Base-by-base conservation (phyloP, 306 rosid species). In the Dicorynia guianensis region DNA sequence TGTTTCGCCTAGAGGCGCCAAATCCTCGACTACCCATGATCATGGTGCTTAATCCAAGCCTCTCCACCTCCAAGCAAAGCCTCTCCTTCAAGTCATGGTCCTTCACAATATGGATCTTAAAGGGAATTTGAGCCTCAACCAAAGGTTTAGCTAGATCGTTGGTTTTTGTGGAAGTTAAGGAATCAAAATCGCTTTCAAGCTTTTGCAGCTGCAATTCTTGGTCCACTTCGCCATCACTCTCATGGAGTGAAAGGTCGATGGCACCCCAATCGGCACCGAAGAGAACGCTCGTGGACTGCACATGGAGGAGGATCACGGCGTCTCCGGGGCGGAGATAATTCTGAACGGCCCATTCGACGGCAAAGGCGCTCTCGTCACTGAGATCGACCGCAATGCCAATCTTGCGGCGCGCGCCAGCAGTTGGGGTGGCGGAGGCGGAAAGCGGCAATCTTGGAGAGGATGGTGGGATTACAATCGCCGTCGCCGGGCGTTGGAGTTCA, bases 181-280 rank as follows among this genome's bases (percentile, higher is more conserved):
- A 80, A 71, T 90, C 97, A 85, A 89, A 86, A 14, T 95, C 96
- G 36, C 87, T 90, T 64, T 92, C 97, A 7, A 82, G 64, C 70
- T 85, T 89, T 12, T 44, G 80, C 83, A 80, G 89, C 58, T 90
- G 85, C 56, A 81, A 89, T 76, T 83, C 88, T 5, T 44, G 3
- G 10, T 58, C 34, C 18, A 35, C 59, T 40, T 55, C 61, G 11
- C 39, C 68, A 8, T 11, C 61, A 39, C 39, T 33, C 3, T 39
- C 50, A 64, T 36, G 80, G 4, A 43, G 30, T 1, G 30, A 25
- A 25, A 1, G 19, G 6, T 85, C 84, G 11, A 80, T 77, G 68
- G 93, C 74, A 49, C 99, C 98, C 97, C 98, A 95, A 60, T 95
- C 99, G 5, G 99, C 98, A 42, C 99, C 99, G 75, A 90, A 95